Base-by-base conservation (phyloP, 2,329 filamentous ascomycete genomes). In the Aspergillus piperis region DNA sequence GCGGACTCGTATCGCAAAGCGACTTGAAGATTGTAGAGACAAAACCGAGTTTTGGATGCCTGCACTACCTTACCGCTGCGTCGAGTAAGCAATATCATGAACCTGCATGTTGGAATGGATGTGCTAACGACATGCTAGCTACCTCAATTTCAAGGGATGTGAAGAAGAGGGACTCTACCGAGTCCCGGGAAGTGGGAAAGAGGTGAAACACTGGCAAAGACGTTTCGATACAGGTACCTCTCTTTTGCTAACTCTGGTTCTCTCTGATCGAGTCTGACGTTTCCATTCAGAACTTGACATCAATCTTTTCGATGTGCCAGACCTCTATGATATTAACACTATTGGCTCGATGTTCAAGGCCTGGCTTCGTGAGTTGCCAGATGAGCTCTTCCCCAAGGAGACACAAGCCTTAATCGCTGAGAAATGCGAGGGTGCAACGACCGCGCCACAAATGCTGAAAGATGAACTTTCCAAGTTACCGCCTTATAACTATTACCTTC, bases 41-140 rank as follows among this genome's bases (percentile, higher is more conserved):
- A 97, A 97, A 82, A 98, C 94, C 0, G 94, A 97, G 72, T 98
- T 96, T 72, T 98, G 94, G 94, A 96, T 98, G 93, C 94, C 94
- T 11, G 91, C 92, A 6, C 88, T 98, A 60, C 93, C 94, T 0
- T 97, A 94, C 90, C 85, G 94, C 64, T 96, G 92, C 60, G 97
- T 98, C 66, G 94, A 98, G 82, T 87, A 78, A 72, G 84, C 79
- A 39, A 39, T 3, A 23, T n/a, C 27, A 38, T 17, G 7, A 17
- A 17, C n/a, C 13, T 13, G 32, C 5, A 36, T 30, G 15, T 48
- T 25, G 17, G 32, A 17, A 2, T 23, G 19, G n/a, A 36, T 36
- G 54, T 30, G 56, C 64, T 70, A 57, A 68, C 59, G n/a, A 53
- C 36, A 68, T 63, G 47, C 62, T 49, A 86, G 84, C 78, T 97